These are phyloP conservation scores for Aspergillus olivimuriae DNA, from an alignment of 495 filamentous ascomycete species.

Conservation along the genomic window DNA sequence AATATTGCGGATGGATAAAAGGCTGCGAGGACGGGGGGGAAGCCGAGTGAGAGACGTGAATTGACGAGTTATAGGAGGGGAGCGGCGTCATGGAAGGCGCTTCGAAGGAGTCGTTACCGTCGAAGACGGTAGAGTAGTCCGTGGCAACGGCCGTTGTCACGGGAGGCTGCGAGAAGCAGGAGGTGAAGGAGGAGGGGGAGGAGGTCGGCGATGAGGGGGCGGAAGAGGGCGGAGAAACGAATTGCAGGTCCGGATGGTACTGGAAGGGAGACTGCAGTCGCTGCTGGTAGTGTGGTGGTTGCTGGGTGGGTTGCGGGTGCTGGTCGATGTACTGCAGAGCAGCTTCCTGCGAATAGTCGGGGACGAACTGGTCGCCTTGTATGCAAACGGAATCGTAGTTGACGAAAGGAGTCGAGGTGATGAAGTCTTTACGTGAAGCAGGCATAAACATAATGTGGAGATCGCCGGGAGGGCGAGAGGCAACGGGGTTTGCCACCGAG, in stretches of 20 bases:
- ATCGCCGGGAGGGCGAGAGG: slow-evolving; percentile 16
- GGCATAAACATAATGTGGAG: slow-evolving; percentile 41
- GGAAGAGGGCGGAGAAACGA: slow-evolving; percentile 38
- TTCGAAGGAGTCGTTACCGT: slow-evolving; percentile 29
- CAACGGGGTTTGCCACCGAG: slow-evolving; percentile 28
- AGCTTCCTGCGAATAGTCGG: slow-evolving; percentile 28
- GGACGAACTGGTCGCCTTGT: slow-evolving; percentile 41
- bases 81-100: slow-evolving; percentile 44
- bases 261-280: slow-evolving; percentile 35
- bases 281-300: slow-evolving; percentile 12
- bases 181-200: slow-evolving; percentile 33
- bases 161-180: slow-evolving; percentile 30
- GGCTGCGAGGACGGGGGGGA: slow-evolving; percentile 23
- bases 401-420: slow-evolving; percentile 26
- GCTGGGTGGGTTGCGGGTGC: not conserved
- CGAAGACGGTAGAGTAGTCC: slow-evolving; percentile 23
- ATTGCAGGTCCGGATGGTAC: slow-evolving; percentile 27
- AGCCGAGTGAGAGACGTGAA: slow-evolving; percentile 28
- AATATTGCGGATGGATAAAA: slow-evolving; percentile 17
- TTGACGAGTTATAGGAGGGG: slow-evolving; percentile 39
- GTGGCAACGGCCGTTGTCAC: slow-evolving; percentile 18
- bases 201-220: slow-evolving; percentile 31
- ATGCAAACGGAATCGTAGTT: slow-evolving; percentile 36
- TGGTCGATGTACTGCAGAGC: slow-evolving; percentile 20
- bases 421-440: slow-evolving; percentile 44